A percentile compares a stretch with the other conserved stretches of the same genome.
Evolutionary conservation across 805 yeast genomes (phyloP).

Genomic region (Metschnikowia dekortorum): DNA sequence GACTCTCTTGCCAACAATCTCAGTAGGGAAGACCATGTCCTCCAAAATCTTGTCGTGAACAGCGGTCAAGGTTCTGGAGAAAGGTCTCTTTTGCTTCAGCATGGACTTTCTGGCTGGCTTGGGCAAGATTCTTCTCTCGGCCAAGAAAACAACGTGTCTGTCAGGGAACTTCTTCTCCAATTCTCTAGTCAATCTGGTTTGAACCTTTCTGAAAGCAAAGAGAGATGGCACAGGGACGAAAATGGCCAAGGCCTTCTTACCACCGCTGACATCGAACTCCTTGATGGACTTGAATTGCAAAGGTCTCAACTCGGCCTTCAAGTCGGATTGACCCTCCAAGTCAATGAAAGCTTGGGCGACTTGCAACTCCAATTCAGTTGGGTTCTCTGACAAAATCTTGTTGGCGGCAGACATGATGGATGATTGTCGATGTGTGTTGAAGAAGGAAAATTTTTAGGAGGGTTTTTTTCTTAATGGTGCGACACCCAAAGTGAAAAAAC

Average conservation of each 20-base stretch:
- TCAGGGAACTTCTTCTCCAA: constrained; percentile 99
- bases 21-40: constrained; percentile 99
- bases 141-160: constrained; percentile 98
- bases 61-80: constrained; percentile 98
- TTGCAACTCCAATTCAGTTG: constrained; percentile 98
- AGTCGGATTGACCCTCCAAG: constrained; percentile 93
- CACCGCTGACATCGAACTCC: constrained; percentile 97
- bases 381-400: constrained; percentile 91
- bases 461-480: constrained; percentile 12
- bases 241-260: constrained; percentile 97
- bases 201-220: constrained; percentile 93
- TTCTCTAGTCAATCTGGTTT: constrained; percentile 96
- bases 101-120: constrained; percentile 96
- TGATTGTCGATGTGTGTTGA: constrained; percentile 14
- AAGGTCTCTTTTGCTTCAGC: constrained; percentile 98
- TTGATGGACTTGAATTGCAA: constrained; percentile 98
- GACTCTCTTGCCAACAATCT: constrained; percentile 98
- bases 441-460: constrained; percentile 14
- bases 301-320: constrained; percentile 97
- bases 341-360: constrained; percentile 98
- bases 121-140: constrained; percentile 99
- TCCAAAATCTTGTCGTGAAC: constrained; percentile 98
- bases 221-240: constrained; percentile 97
- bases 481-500: constrained; percentile 11
- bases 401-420: constrained; percentile 89